These are phyloP conservation scores for Emmonsiellopsis sp. DNA, from an alignment of 2,329 filamentous ascomycete genomes.

Conservation along the genomic window DNA sequence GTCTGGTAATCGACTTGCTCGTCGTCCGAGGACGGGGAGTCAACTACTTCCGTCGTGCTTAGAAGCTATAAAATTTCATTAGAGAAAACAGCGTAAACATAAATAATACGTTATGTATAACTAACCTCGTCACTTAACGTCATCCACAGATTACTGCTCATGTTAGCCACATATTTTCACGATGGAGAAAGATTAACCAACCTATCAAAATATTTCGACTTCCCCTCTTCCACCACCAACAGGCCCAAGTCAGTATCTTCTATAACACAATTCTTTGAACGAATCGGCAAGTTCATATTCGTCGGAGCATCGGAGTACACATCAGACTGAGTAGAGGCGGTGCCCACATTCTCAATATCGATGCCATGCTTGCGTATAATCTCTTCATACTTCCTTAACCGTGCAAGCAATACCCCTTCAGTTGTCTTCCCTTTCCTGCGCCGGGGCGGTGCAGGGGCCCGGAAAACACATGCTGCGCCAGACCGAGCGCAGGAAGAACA, in stretches of 20 bases:
- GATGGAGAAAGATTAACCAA: slow-evolving; percentile 17
- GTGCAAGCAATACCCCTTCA: slow-evolving; percentile 60
- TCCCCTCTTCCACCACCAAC: slow-evolving; percentile 13
- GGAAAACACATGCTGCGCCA: slow-evolving; percentile 50
- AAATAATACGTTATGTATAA: neutral
- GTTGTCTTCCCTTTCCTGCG: slow-evolving; percentile 54
- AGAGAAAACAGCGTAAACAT: neutral
- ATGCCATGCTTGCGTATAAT: slow-evolving; percentile 58
- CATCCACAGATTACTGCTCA: slow-evolving; percentile 9
- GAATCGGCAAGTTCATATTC: slow-evolving; percentile 13
- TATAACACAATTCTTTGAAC: slow-evolving; percentile 5
- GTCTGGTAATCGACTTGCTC: neutral
- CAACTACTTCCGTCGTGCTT: neutral
- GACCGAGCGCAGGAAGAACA: slow-evolving; percentile 60
- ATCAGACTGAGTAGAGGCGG: slow-evolving; percentile 16
- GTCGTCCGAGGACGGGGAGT: neutral
- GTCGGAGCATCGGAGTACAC: slow-evolving; percentile 14
- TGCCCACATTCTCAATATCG: slow-evolving; percentile 44
- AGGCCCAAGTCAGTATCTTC: neutral
- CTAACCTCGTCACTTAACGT: slow-evolving; percentile 11
- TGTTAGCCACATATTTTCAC: slow-evolving; percentile 34
- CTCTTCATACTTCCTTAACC: slow-evolving; percentile 58
- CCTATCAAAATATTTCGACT: slow-evolving; percentile 21
- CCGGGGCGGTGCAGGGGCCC: slow-evolving; percentile 16
- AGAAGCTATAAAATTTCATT: neutral